A percentile compares a stretch with the other conserved stretches of the same genome.
Conservation (phyloP, 345 rosid genomes). For the Eucalyptus marginata region DNA sequence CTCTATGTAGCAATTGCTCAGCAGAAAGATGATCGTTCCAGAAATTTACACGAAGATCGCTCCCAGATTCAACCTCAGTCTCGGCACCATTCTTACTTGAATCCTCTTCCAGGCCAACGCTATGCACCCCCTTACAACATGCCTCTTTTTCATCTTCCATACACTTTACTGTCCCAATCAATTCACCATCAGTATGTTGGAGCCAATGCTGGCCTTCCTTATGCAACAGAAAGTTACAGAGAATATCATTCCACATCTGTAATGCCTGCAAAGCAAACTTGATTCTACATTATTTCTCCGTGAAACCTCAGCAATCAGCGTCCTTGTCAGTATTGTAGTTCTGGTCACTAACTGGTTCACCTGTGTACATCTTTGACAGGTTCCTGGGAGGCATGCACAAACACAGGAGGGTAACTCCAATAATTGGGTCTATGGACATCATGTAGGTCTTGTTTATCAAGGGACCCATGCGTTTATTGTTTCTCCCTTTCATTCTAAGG, state of each 20-base stretch:
- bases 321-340: neutral
- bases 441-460: neutral
- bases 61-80: neutral
- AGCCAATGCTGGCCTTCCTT: constrained; percentile 9
- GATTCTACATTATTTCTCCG: neutral
- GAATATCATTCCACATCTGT: constrained; percentile 9
- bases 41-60: constrained; percentile 13
- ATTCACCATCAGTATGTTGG: neutral
- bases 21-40: constrained; percentile 30
- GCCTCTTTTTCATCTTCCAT: neutral
- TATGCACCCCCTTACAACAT: neutral
- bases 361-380: constrained; percentile 4
- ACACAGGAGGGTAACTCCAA: neutral
- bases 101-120: neutral
- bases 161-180: constrained; percentile 5
- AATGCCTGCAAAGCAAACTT: neutral
- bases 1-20: constrained; percentile 56
- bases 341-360: neutral
- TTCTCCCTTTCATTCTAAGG: neutral
- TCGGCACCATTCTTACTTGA: neutral
- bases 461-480: neutral
- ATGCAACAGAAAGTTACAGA: constrained; percentile 6
- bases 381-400: neutral
- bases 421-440: neutral
- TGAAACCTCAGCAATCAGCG: neutral